phyloP scores from a whole-genome alignment of 495 filamentous ascomycete species.

The Neurospora sp. region DNA sequence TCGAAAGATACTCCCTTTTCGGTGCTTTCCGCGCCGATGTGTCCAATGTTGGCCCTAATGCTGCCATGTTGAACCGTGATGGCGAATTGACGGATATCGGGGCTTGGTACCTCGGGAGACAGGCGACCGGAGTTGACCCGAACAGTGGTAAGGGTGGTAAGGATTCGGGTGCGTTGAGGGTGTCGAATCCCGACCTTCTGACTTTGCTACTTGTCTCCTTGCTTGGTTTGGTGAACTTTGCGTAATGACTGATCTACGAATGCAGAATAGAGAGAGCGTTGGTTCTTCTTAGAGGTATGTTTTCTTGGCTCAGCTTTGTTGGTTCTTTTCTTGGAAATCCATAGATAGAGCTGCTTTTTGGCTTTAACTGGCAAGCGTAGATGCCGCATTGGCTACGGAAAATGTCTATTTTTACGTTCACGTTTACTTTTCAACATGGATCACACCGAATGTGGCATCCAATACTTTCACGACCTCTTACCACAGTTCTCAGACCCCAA shows the following conservation, averaged over 20 bases:
- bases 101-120: constrained; percentile 58
- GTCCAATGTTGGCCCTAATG: constrained; percentile 60
- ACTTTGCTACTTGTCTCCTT: neutral
- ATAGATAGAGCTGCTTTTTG: neutral
- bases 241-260: neutral
- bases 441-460: neutral
- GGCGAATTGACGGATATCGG: constrained; percentile 63
- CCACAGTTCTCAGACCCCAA: neutral
- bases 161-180: neutral
- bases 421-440: neutral
- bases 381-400: neutral
- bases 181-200: neutral
- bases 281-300: neutral
- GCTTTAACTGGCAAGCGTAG: neutral
- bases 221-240: neutral
- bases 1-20: constrained; percentile 62
- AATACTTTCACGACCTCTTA: neutral
- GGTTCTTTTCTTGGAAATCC: neutral
- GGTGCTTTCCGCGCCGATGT: constrained; percentile 57
- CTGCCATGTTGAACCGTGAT: constrained; percentile 50
- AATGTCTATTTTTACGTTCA: neutral
- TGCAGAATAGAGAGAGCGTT: neutral
- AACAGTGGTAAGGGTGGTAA: constrained; percentile 6
- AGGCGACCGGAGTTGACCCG: constrained; percentile 36
- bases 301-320: neutral